Base-by-base conservation (phyloP, 495 filamentous ascomycete species). In the Penicillium atrosanguineum region DNA sequence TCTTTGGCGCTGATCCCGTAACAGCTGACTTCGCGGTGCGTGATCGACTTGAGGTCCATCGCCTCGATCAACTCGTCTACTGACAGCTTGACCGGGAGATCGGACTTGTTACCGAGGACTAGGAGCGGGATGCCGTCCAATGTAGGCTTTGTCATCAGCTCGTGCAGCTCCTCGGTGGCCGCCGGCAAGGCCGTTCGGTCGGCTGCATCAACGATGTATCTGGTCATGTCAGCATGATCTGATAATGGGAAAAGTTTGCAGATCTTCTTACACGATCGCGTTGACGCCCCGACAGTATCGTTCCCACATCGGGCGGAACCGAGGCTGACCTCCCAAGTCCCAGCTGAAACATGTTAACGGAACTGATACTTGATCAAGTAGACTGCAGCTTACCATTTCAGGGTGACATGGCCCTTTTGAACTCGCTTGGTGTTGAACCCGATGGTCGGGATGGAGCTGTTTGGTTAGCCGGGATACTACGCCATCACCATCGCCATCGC, bases 371-470 rank as follows among this genome's bases (percentile, higher is more conserved):
- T 6, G 18, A 16, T 34, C 31, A 12, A 46, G 50, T 1, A 18
- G 15, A 50, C n/a, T 44, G n/a, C 19, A 4, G 68, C 72, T 70
- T 62, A 89, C 87, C 93, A 98, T 78, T 97, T 97, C 69, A 98
- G 79, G 53, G 94, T 97, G 67, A 98, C 94, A 84, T 98, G 94
- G 58, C 94, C 94, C 64, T 93, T 93, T 74, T 97, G 92, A 58
- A 98, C 90, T 55, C 89, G 85, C 82, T 98, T 97, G 83, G 96
- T 96, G 73, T 97, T 97, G 78, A 97, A 97, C 56, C 94, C 94
- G 60, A 98, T 93, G 12, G 94, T 98, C 46, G 94, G 94, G 63
- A 98, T 97, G 46, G 94, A 95, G 76, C 94, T 98, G 75, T 60
- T 69, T 49, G 59, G 72, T 79, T 67, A 80, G 75, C 63, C 60